Evolutionary conservation across 2,329 filamentous ascomycete genomes (phyloP).

Genomic region (Dactylellina sp.): DNA sequence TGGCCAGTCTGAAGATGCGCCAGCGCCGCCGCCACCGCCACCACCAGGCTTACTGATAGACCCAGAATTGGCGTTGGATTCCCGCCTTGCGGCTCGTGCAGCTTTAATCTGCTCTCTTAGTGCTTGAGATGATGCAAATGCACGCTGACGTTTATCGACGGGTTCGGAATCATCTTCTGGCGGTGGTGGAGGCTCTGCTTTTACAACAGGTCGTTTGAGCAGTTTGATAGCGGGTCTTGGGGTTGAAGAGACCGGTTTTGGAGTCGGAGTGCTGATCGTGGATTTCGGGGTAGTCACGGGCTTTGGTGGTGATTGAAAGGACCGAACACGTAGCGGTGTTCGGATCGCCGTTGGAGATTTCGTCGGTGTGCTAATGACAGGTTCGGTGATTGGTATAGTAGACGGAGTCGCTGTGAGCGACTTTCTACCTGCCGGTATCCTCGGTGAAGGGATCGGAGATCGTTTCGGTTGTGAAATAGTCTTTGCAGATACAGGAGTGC

Average conservation of each 20-base stretch:
- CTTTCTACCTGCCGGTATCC: conserved; percentile 19
- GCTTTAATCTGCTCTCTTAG: conserved; percentile 92
- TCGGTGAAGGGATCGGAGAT: background rate
- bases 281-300: conserved; percentile 15
- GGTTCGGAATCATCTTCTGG: conserved; percentile 11
- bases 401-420: conserved; percentile 2
- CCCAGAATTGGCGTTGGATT: conserved; percentile 64
- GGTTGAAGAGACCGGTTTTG: conserved; percentile 26
- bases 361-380: conserved; percentile 9
- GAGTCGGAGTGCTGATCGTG: conserved; percentile 1
- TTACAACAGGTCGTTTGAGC: conserved; percentile 6
- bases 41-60: conserved; percentile 71
- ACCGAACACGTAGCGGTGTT: conserved; percentile 35
- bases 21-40: conserved; percentile 73
- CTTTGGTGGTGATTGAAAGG: conserved; percentile 34
- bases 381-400: background rate
- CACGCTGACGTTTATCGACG: conserved; percentile 46
- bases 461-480: conserved; percentile 23
- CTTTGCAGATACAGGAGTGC: conserved; percentile 12
- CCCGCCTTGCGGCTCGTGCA: conserved; percentile 79
- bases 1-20: conserved; percentile 73
- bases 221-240: conserved; percentile 50
- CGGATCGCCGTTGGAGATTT: conserved; percentile 23
- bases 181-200: background rate
- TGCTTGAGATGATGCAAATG: conserved; percentile 63